A percentile compares a stretch with the other conserved stretches of the same genome.
Evolutionary conservation across 805 yeast species (phyloP).

Genomic region (Yueomyces sinensis): DNA sequence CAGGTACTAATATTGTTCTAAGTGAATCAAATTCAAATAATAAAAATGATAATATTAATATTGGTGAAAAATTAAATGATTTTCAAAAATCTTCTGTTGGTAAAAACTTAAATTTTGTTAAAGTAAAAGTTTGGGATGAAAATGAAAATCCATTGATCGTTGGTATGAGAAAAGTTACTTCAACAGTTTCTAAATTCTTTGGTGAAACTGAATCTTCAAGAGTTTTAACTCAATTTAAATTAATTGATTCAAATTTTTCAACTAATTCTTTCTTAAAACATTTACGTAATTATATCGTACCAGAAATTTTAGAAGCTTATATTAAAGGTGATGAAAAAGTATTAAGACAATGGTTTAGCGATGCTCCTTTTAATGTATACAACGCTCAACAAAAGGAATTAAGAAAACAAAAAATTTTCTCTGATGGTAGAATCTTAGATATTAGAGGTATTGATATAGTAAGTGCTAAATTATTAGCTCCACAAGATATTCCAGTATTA

Average conservation of each 20-base stretch:
- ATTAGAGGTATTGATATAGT: slow-evolving; percentile 90
- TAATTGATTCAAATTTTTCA: slow-evolving; percentile 81
- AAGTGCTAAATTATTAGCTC: slow-evolving; percentile 76
- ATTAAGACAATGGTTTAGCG: slow-evolving; percentile 84
- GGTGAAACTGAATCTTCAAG: slow-evolving; percentile 95
- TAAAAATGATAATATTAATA: too few species aligned
- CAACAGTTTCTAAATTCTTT: slow-evolving; percentile 74
- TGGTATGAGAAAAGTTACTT: slow-evolving; percentile 62
- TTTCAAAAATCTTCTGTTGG: slow-evolving; percentile 62
- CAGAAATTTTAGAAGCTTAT: slow-evolving; percentile 92
- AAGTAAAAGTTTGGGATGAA: slow-evolving; percentile 71
- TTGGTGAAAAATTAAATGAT: slow-evolving; percentile 52
- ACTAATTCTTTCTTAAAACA: slow-evolving; percentile 68
- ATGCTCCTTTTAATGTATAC: slow-evolving; percentile 93
- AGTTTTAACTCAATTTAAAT: slow-evolving; percentile 74
- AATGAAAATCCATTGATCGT: slow-evolving; percentile 85
- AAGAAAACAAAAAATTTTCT: slow-evolving; percentile 77
- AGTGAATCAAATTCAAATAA: slow-evolving; percentile 73
- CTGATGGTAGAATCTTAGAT: slow-evolving; percentile 86
- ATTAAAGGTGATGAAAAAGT: slow-evolving; percentile 78
- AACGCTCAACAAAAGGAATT: slow-evolving; percentile 86
- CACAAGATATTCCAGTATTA: slow-evolving; percentile 82
- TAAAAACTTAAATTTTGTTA: slow-evolving; percentile 43
- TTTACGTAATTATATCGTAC: slow-evolving; percentile 82
- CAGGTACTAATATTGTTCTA: slow-evolving; percentile 70